Conservation (phyloP, 106 monocot genomes). For the Allium fistulosum region DNA sequence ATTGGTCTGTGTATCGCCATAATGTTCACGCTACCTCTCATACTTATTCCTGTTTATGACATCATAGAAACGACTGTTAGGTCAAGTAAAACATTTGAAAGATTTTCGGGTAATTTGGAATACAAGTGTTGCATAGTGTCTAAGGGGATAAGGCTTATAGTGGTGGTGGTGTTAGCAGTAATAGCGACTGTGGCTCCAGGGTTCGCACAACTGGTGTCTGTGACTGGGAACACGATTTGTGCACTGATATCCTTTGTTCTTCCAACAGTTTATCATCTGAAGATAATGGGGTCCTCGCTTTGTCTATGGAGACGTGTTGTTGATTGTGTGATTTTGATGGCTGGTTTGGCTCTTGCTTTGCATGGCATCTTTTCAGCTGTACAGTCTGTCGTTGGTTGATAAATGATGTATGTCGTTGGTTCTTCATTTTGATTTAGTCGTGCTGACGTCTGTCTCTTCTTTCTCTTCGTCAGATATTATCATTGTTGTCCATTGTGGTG, state of each 20-base stretch:
- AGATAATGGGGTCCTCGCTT: constrained; percentile 7
- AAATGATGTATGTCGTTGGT: no score
- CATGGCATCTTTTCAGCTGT: neutral
- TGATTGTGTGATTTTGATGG: neutral
- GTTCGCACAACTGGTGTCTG: constrained; percentile 1
- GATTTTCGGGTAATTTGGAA: neutral
- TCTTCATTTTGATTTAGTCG: no score
- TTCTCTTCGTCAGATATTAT: no score
- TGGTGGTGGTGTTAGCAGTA: neutral
- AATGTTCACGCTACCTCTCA: neutral
- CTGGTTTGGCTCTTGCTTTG: neutral
- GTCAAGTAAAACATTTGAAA: neutral
- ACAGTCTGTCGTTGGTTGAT: no score
- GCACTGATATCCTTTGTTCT: constrained; percentile 6
- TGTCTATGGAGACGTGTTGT: neutral
- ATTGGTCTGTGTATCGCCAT: constrained; percentile 3
- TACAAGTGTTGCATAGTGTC: neutral
- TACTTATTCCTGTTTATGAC: constrained; percentile 1
- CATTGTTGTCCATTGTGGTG: no score
- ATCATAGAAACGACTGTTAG: neutral
- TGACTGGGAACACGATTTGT: constrained; percentile 3
- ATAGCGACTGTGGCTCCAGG: neutral
- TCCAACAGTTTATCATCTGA: constrained; percentile 1
- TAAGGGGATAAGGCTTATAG: neutral
- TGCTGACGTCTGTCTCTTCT: no score